Conservation (phyloP, 2,329 filamentous ascomycete genomes). For the Gnomoniopsis sp. region DNA sequence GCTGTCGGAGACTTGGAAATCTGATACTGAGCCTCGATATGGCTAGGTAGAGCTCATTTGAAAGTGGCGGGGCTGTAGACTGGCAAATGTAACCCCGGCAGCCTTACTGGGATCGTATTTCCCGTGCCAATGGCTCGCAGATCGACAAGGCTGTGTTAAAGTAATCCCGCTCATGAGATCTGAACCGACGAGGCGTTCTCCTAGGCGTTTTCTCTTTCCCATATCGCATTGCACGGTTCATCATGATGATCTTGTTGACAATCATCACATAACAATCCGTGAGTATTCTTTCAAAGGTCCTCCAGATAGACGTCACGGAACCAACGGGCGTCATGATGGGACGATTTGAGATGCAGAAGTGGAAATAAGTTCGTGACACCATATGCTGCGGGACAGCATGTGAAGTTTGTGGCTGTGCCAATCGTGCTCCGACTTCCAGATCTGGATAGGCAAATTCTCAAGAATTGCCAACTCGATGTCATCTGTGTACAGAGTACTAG, state of each 20-base stretch:
- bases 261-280: background rate
- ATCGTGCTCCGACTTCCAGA: too few species aligned
- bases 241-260: background rate
- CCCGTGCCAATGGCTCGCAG: slow-evolving; percentile 6
- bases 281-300: background rate
- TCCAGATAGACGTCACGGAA: too few species aligned
- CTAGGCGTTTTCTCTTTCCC: slow-evolving; percentile 5
- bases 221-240: too few species aligned
- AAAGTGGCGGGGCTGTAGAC: background rate
- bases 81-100: slow-evolving; percentile 1
- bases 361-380: background rate
- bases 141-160: slow-evolving; percentile 8
- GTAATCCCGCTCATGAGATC: slow-evolving; percentile 4
- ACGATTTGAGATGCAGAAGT: background rate
- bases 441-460: too few species aligned
- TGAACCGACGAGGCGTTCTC: slow-evolving; percentile 14
- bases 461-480: too few species aligned
- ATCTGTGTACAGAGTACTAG: too few species aligned
- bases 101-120: slow-evolving; percentile 6
- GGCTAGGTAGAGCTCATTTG: background rate
- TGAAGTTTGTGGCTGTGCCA: too few species aligned
- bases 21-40: background rate
- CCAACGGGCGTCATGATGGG: too few species aligned
- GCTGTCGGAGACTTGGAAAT: background rate
- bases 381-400: background rate